Evolutionary conservation across 306 rosid species (phyloP).

Genomic region (Geum urbanum): DNA sequence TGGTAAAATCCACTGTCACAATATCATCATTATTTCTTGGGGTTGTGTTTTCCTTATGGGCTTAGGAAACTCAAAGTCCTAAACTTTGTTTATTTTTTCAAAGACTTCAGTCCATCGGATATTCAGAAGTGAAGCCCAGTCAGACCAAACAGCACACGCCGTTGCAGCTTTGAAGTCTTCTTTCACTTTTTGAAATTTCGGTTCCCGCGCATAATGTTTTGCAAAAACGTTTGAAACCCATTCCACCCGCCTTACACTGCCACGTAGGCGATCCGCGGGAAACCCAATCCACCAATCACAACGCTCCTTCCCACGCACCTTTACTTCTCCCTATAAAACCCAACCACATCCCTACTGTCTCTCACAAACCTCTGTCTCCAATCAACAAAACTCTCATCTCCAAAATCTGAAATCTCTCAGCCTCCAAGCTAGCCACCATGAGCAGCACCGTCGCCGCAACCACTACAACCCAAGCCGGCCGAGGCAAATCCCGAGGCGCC

Average conservation of each 20-base stretch:
- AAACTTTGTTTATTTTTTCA: too few relatives aligned
- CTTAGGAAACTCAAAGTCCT: too few relatives aligned
- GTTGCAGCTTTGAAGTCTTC: background rate
- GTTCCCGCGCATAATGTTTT: too few relatives aligned
- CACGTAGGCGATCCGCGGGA: slow-evolving; percentile 57
- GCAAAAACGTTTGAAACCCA: too few relatives aligned
- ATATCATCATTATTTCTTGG: too few relatives aligned
- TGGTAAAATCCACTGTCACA: too few relatives aligned
- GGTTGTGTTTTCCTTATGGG: too few relatives aligned
- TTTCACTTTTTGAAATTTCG: too few relatives aligned
- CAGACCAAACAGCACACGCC: background rate
- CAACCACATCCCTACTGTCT: background rate
- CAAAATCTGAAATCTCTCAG: background rate
- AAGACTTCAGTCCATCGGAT: too few relatives aligned
- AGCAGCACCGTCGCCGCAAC: slow-evolving; percentile 24
- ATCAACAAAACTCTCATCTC: background rate
- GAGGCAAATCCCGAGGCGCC: slow-evolving; percentile 48
- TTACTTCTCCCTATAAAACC: slow-evolving; percentile 10
- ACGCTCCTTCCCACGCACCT: background rate
- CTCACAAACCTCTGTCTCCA: background rate
- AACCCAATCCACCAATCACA: slow-evolving; percentile 27
- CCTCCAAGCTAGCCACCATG: slow-evolving; percentile 22
- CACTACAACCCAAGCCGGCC: slow-evolving; percentile 37
- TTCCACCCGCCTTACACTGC: slow-evolving; percentile 10
- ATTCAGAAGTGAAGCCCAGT: background rate